Base-by-base conservation (phyloP, 2,329 filamentous ascomycete genomes). In the Neofusicoccum sp. region DNA sequence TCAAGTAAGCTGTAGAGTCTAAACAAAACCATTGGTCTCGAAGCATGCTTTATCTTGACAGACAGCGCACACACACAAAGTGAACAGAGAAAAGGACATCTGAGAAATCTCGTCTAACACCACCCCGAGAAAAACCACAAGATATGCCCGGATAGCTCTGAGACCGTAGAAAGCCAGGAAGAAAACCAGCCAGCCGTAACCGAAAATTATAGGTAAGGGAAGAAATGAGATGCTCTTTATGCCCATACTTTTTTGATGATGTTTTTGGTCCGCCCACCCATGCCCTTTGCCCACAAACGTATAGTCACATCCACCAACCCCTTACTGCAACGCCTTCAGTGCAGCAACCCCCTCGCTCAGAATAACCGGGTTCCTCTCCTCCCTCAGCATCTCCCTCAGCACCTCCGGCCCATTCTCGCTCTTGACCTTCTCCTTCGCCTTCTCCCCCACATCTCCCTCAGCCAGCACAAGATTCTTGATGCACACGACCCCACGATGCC, bases 401-500 rank as follows among this genome's bases (percentile, higher is more conserved):
- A 84, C 78, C 61, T 91, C 86, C 1, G 90, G 77, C 0, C 87
- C 91, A 5, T 82, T 83, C 51, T 83, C 84, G 9, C 80, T 80
- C 67, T 82, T 85, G 31, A 75, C 65, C 31, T 59, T 67, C 38
- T 69, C 65, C n/a, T 65, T 44, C 0, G 70, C 74, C 58, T 64
- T 65, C 8, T n/a, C 76, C 0, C 89, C 90, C 0, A 86, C 80
- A 12, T 88, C 84, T 1, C 85, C 89, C 6, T 88, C 86, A 3
- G 84, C 84, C 9, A 80, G 80, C 5, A 91, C 80, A 70, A 97
- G 79, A 71, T 96, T 96, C 63, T 85, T 81, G 14, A 95, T 72
- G 61, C 88, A 86, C 28, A 93, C 91, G 1, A 89, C 84, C 0
- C 91, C 95, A 6, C 95, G 79, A 70, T 86, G 82, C 61, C 86